Evolutionary conservation across 1,284 basidiomycete species (phyloP).

Genomic region (Trichosporon sp.): DNA sequence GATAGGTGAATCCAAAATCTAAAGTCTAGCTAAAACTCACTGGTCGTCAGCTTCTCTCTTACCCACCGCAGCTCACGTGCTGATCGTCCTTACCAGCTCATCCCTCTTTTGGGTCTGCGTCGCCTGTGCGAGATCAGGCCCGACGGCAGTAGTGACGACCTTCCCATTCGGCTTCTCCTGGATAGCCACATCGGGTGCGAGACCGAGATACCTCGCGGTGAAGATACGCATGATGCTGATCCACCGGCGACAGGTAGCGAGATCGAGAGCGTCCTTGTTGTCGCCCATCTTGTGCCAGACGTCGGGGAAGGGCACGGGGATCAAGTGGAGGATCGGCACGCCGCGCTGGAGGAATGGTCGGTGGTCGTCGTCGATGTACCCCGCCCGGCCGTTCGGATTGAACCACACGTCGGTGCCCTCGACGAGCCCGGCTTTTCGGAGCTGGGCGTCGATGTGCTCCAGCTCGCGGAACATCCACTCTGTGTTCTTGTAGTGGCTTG

Average conservation of each 20-base stretch:
- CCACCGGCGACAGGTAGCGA: slow-evolving; percentile 83
- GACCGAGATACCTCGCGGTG: slow-evolving; percentile 79
- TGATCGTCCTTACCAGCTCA: background rate
- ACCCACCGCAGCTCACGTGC: background rate
- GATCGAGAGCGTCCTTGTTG: slow-evolving; percentile 76
- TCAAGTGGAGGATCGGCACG: slow-evolving; percentile 85
- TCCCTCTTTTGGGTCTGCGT: background rate
- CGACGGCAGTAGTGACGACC: background rate
- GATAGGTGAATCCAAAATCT: background rate
- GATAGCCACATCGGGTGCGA: slow-evolving; percentile 45
- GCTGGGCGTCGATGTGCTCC: slow-evolving; percentile 59
- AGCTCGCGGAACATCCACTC: slow-evolving; percentile 83
- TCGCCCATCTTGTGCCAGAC: slow-evolving; percentile 89
- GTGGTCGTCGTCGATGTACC: slow-evolving; percentile 84
- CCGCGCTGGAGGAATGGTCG: slow-evolving; percentile 79
- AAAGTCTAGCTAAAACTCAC: background rate
- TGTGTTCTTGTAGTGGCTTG: slow-evolving; percentile 77
- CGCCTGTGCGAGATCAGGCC: background rate
- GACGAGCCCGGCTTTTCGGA: slow-evolving; percentile 45
- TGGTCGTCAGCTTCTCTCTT: background rate
- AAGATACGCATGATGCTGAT: slow-evolving; percentile 81
- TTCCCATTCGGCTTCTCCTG: background rate
- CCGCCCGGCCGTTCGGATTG: slow-evolving; percentile 47
- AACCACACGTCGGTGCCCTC: slow-evolving; percentile 43
- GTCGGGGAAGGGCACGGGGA: slow-evolving; percentile 77